Evolutionary conservation across 257 asterid species (phyloP).

Genomic region (Rehmannia glutinosa): DNA sequence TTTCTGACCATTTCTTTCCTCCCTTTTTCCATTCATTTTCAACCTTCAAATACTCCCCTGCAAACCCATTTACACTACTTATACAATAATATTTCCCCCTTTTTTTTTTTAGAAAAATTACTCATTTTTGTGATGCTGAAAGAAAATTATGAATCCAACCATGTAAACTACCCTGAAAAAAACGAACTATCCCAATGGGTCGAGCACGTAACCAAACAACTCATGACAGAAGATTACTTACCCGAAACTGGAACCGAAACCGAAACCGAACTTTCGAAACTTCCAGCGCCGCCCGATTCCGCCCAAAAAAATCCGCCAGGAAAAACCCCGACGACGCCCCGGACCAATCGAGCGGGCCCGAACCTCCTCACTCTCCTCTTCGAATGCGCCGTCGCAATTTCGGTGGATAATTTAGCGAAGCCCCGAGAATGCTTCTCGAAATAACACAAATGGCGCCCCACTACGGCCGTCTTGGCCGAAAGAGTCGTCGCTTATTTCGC

Average conservation of each 20-base stretch:
- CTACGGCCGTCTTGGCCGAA: conserved; percentile 54
- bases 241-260: conserved; percentile 21
- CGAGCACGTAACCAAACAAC: conserved; percentile 57
- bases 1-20: conserved; percentile 23
- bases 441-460: conserved; percentile 66
- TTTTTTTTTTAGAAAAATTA: too few species aligned
- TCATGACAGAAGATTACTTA: conserved; percentile 51
- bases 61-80: conserved; percentile 19
- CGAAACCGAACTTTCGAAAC: not conserved
- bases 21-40: too few species aligned
- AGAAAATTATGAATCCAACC: not conserved
- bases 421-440: conserved; percentile 67
- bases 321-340: conserved; percentile 20
- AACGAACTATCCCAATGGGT: conserved; percentile 78
- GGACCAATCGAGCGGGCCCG: conserved; percentile 40
- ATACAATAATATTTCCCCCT: too few species aligned
- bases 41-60: conserved; percentile 35
- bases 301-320: conserved; percentile 34
- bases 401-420: conserved; percentile 72
- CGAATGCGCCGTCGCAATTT: conserved; percentile 79
- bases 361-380: conserved; percentile 42
- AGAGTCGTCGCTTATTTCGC: conserved; percentile 74
- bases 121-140: too few species aligned
- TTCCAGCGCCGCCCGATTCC: conserved; percentile 23
- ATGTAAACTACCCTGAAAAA: conserved; percentile 23